Evolutionary conservation across 306 rosid genomes (phyloP).

Genomic region (Malus asiatica): DNA sequence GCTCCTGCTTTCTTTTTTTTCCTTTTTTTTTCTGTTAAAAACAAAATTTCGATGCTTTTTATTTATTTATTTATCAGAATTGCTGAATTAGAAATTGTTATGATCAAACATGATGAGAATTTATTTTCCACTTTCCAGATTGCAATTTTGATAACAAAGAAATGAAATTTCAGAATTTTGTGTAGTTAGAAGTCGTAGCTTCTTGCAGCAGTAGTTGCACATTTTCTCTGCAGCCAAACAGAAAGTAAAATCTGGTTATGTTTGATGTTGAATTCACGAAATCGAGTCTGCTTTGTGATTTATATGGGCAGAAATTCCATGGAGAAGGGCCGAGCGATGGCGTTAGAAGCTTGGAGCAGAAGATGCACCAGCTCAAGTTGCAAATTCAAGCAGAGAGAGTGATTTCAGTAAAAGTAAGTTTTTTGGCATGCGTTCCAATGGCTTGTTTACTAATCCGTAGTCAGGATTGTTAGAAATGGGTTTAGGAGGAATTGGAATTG

Average conservation of each 20-base stretch:
- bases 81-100: constrained; percentile 2
- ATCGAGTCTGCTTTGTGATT: not conserved
- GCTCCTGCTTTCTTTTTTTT: constrained; percentile 1
- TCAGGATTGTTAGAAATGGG: not conserved
- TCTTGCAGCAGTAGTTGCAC: not conserved
- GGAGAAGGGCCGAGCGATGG: constrained; percentile 40
- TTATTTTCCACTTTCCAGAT: not conserved
- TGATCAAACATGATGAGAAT: not conserved
- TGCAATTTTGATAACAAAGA: constrained; percentile 1
- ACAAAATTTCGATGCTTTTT: not conserved
- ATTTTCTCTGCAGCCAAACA: not conserved
- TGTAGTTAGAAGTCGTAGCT: not conserved
- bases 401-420: constrained; percentile 43
- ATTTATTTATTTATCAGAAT: not conserved
- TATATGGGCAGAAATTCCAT: constrained; percentile 26
- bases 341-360: constrained; percentile 39
- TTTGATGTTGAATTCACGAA: not conserved
- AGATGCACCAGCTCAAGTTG: constrained; percentile 62
- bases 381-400: constrained; percentile 77
- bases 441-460: not conserved
- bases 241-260: not conserved
- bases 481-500: not conserved
- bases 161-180: not conserved
- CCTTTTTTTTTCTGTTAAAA: not conserved
- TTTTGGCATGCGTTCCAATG: not conserved